Conservation (phyloP, 257 asterid species). For the Voacanga thouarsii region DNA sequence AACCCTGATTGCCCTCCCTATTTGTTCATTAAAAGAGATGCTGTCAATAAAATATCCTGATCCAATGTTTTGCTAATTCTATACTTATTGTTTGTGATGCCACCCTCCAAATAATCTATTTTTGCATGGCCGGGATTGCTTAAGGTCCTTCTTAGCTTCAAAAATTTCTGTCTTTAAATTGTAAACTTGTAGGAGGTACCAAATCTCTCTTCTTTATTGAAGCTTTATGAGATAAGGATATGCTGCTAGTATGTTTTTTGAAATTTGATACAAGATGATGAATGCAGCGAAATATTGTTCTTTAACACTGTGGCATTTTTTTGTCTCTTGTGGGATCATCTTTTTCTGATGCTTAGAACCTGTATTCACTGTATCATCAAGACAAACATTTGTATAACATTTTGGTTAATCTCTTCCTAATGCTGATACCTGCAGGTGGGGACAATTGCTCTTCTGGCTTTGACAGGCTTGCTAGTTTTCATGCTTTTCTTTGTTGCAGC, state of each 20-base stretch:
- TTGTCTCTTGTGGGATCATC: not conserved
- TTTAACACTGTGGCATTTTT: not conserved
- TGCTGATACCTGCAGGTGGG: conserved; percentile 56
- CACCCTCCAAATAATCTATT: not conserved
- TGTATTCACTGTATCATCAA: not conserved
- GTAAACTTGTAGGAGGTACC: not conserved
- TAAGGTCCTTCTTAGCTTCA: not conserved
- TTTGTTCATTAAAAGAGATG: not conserved
- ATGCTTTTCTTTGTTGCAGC: conserved; percentile 69
- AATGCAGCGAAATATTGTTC: not conserved
- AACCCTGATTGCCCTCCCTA: not conserved
- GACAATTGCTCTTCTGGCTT: conserved; percentile 47
- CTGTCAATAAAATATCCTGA: not conserved
- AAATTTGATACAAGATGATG: not conserved
- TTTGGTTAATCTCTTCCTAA: not conserved
- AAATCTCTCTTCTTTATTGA: not conserved
- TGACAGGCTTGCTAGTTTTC: conserved; percentile 64
- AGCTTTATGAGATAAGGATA: not conserved
- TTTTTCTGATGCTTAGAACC: not conserved
- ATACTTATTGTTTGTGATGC: not conserved
- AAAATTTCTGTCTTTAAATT: not conserved
- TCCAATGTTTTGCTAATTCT: not conserved
- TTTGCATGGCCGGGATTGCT: not conserved
- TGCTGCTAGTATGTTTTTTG: no score
- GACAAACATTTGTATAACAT: not conserved